Evolutionary conservation across 129 eudicot species (phyloP), one percentile per base, ranked within the genome.

Genomic region (Helianthus tuberosus): DNA sequence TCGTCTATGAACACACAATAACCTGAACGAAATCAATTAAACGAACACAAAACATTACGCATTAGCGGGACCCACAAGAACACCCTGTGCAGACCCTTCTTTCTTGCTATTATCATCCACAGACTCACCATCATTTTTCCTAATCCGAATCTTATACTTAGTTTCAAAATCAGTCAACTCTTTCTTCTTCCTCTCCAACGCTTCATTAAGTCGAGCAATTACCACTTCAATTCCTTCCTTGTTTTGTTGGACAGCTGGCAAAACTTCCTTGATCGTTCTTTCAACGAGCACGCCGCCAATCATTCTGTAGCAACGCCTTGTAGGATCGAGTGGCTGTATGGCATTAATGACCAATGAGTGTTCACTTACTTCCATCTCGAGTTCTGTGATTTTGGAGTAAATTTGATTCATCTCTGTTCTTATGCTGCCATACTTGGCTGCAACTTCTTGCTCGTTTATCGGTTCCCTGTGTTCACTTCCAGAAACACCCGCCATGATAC

Each of bases 271-370:
- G n/a, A 93, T 80, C 25, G 98, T 93, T 83, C 97, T 83, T 89
- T 90, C 98, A 15, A 93, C 97, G 29, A 93, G 90, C 50, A 93
- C 98, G 23, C 98, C 98, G n/a, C 98, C 98, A 68, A 93, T 90
- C 98, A 93, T 93, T 29, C 96, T 82, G 87, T 84, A 93, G 82
- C 98, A 93, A 77, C 85, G 74, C 62, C 97, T 84, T 23, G 93
- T 79, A 6, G 84, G 93, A 55, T 93, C 98, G 7, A 93, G 96
- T 4, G 98, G 93, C 50, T 90, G 69, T 50, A 93, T 90, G 62
- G 98, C 97, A 23, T 88, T 93, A 39, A 90, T 88, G 65, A 93
- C 98, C 75, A 93, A 80, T 5, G 93, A 81, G 74, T 90, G 98
- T 79, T 93, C 98, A 41, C 93, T 85, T 23, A 80, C 97, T 80